Conservation (phyloP, 108 stramenopile genomes). For the Cyclotella atomus region DNA sequence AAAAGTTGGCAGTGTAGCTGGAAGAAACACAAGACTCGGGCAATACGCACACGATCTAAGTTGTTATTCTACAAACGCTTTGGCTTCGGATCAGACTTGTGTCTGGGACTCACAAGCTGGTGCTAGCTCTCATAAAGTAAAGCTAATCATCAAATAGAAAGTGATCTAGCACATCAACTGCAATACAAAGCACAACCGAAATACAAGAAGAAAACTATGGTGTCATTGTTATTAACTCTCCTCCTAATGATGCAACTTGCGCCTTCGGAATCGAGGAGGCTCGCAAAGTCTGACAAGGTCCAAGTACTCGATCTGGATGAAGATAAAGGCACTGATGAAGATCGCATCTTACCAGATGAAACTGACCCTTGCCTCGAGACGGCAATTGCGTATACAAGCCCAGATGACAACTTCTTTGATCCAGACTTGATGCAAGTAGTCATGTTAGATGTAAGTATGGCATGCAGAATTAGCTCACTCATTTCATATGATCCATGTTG, state of each 20-base stretch:
- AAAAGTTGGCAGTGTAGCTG: too few species aligned
- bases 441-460: not conserved
- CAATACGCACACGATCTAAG: too few species aligned
- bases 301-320: not conserved
- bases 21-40: too few species aligned
- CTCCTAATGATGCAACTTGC: not conserved
- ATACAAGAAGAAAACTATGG: too few species aligned
- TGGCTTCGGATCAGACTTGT: too few species aligned
- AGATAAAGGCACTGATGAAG: not conserved
- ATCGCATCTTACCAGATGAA: not conserved
- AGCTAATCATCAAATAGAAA: too few species aligned
- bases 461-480: too few species aligned
- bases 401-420: slow-evolving; percentile 3
- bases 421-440: not conserved
- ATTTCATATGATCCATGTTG: not conserved
- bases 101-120: too few species aligned
- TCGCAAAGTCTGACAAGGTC: not conserved
- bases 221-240: not conserved
- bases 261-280: not conserved
- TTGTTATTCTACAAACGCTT: too few species aligned
- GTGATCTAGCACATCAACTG: too few species aligned
- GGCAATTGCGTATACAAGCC: not conserved
- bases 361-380: slow-evolving; percentile 9
- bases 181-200: too few species aligned
- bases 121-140: too few species aligned